Evolutionary conservation across 192 early-diverging fungal genomes (phyloP), one percentile per base, ranked within the genome.

Genomic region (Coemansia sp.): DNA sequence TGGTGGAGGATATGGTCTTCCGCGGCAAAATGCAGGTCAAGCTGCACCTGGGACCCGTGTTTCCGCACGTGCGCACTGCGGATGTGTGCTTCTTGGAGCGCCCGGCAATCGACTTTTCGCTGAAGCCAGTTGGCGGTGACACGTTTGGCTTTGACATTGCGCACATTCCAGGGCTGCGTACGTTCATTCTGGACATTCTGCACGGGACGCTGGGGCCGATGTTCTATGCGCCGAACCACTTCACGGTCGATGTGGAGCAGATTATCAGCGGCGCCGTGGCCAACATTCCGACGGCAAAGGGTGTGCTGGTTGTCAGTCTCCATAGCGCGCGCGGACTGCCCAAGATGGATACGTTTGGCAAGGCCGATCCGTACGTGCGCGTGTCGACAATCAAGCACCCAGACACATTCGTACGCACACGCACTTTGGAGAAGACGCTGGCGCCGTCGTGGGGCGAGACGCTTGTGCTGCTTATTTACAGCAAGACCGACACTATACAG

Each of bases 361-460:
- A 87, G 65, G 88, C 91, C 19, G 98, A 99, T 74, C 98, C 98
- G 26, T 96, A 94, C 69, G 83, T 91, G 55, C 78, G 74, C 12
- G 78, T 98, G 21, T 72, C 75, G 57, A 87, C 84, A 10, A 78
- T 95, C 62, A 91, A 88, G 57, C 90, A 90, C 56, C 87, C 88
- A 12, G 85, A 85, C 60, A 86, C 83, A 39, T 61, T 91, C 4
- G 87, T 72, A 13, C 66, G 84, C 9, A 94, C 95, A 0, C 86
- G 84, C 37, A 73, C 76, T 6, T 87, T 94, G 54, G 76, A 88
- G 36, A 91, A 95, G 74, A 92, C 86, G 42, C 84, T 87, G 64
- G 86, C 94, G 70, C 96, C 97, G 55, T 78, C 88, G 54, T 99
- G 94, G 94, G 85, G 93, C 62, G 89, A 97, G 69, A 94, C 88